Evolutionary conservation across 345 rosid genomes (phyloP), one percentile per base, ranked within the genome.

Genomic region (Excoecaria agallocha): DNA sequence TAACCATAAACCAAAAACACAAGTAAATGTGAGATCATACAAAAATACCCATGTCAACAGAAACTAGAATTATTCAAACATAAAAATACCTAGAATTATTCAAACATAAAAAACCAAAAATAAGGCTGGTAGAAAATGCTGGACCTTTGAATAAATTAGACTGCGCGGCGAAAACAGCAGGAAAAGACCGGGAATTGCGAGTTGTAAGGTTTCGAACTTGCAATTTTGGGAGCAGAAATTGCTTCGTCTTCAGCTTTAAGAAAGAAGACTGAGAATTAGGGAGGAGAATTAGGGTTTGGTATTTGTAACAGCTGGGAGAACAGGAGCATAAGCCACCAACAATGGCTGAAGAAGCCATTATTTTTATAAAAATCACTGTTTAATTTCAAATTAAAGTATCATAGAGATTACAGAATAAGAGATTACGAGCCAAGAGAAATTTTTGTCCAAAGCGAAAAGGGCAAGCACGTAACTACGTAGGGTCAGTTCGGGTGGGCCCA

Each of bases 121-220:
- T 20, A 12, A 58, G 38, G 24, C 37, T 25, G 37, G 41, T 60
- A 3, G 30, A 37, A 19, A 71, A 49, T 13, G 52, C 52, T 69
- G 71, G 68, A 88, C 94, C 88, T 86, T 79, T 87, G 7, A 90
- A 70, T 77, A 90, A 78, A 75, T 62, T 78, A 70, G 87, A 81
- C 54, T 86, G 90, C 3, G 79, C 85, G 68, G 91, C 87, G 37
- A 50, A 68, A 77, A 86, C 83, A 12, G 72, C 57, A 11, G 79
- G 79, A 65, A 35, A 65, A 24, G 81, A 70, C 38, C 85, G 70
- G 35, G 75, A 60, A 74, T 80, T 85, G 52, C 58, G 75, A 6
- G 71, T 37, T 58, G 35, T 48, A 73, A 72, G 76, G 49, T 77
- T 70, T 49, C 56, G 37, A 43, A 65, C 16, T 63, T 70, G 81